These are phyloP conservation scores for Xylariaceae sp. DNA, from an alignment of 2,329 filamentous ascomycete species.

Conservation along the genomic window DNA sequence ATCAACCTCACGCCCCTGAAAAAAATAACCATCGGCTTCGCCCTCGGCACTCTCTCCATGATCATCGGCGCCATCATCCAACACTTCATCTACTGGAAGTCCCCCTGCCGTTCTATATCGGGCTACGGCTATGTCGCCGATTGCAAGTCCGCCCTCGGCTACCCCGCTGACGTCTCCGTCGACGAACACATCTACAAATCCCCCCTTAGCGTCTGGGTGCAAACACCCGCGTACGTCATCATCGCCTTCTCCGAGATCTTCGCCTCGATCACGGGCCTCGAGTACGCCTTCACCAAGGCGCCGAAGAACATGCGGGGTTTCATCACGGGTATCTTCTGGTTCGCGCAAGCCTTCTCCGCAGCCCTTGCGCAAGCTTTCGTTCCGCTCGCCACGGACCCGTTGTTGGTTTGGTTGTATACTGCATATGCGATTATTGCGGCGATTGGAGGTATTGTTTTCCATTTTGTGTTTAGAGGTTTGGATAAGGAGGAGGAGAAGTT, in stretches of 20 bases:
- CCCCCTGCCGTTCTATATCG: slow-evolving; percentile 32
- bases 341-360: slow-evolving; percentile 54
- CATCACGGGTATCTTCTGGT: slow-evolving; percentile 53
- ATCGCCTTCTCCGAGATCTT: slow-evolving; percentile 57
- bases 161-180: slow-evolving; percentile 9
- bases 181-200: slow-evolving; percentile 27
- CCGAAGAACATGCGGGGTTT: slow-evolving; percentile 63
- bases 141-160: slow-evolving; percentile 21
- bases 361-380: slow-evolving; percentile 57
- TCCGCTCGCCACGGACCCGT: slow-evolving; percentile 53
- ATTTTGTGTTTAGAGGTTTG: slow-evolving; percentile 56
- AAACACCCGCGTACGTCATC: slow-evolving; percentile 50
- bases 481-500: slow-evolving; percentile 62
- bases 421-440: slow-evolving; percentile 61
- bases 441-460: slow-evolving; percentile 61
- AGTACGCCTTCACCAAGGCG: slow-evolving; percentile 71
- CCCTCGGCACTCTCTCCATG: slow-evolving; percentile 48
- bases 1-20: slow-evolving; percentile 61
- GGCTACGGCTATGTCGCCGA: slow-evolving; percentile 48
- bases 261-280: slow-evolving; percentile 61
- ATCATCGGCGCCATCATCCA: slow-evolving; percentile 56
- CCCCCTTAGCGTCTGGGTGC: slow-evolving; percentile 58
- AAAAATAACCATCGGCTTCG: slow-evolving; percentile 61
- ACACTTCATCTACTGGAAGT: slow-evolving; percentile 45
- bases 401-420: slow-evolving; percentile 70